These are phyloP conservation scores for Quercus parvula DNA, from an alignment of 306 rosid genomes.

Conservation along the genomic window DNA sequence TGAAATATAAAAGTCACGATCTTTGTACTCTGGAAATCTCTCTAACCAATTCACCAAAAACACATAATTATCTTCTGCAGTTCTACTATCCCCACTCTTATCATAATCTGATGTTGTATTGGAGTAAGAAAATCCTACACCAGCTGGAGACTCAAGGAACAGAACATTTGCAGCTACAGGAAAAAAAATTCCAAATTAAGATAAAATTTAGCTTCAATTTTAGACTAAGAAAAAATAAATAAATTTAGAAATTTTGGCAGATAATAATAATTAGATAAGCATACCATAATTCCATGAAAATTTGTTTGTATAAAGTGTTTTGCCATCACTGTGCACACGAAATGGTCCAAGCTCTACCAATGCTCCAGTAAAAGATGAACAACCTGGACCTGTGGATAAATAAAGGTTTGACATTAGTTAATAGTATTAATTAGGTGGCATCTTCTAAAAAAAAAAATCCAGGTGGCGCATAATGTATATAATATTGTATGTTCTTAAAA, in stretches of 20 bases:
- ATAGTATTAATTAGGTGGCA: too few species aligned
- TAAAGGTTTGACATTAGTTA: too few species aligned
- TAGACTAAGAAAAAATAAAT: neutral
- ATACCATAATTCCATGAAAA: slow-evolving; percentile 81
- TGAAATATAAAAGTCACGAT: slow-evolving; percentile 61
- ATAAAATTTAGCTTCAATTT: neutral
- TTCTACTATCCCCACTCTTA: slow-evolving; percentile 54
- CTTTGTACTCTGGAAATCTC: slow-evolving; percentile 81
- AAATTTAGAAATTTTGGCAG: neutral
- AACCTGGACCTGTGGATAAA: slow-evolving; percentile 70
- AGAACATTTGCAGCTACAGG: slow-evolving; percentile 50
- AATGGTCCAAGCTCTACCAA: slow-evolving; percentile 95
- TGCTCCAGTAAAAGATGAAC: slow-evolving; percentile 94
- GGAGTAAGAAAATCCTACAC: too few species aligned
- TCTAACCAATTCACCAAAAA: slow-evolving; percentile 84
- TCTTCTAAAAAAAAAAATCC: too few species aligned
- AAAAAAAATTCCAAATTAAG: neutral
- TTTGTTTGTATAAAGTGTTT: slow-evolving; percentile 63
- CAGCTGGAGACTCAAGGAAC: too few species aligned
- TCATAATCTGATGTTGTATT: neutral
- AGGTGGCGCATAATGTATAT: too few species aligned
- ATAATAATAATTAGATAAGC: neutral
- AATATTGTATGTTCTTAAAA: too few species aligned
- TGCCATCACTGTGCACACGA: slow-evolving; percentile 81
- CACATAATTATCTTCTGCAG: slow-evolving; percentile 62